A percentile compares a stretch with the other conserved stretches of the same genome.
phyloP scores from a whole-genome alignment of 768 basidiomycete genomes.

The Solioccasus polychromus region DNA sequence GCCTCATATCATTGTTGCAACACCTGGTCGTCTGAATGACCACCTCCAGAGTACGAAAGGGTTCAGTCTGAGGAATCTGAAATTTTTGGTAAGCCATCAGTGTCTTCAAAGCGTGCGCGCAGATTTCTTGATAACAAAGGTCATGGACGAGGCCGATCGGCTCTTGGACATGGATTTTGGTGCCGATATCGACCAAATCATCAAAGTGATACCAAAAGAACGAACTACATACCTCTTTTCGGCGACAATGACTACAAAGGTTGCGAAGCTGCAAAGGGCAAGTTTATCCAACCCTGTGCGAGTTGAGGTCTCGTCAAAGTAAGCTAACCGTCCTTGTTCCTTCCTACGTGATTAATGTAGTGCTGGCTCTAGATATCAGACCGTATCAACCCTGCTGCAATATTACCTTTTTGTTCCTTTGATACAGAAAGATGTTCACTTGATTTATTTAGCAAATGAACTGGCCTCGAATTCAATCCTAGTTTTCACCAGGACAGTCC shows the following conservation, averaged over 20 bases:
- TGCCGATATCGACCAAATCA: conserved; percentile 91
- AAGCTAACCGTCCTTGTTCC: conserved; percentile 26
- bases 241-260: conserved; percentile 98
- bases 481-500: conserved; percentile 93
- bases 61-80: conserved; percentile 79
- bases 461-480: conserved; percentile 92
- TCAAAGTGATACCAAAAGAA: conserved; percentile 92
- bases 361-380: conserved; percentile 79
- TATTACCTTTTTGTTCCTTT: conserved; percentile 94
- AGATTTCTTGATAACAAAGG: conserved; percentile 42
- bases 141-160: conserved; percentile 97
- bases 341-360: not conserved
- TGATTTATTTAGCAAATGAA: conserved; percentile 85
- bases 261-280: conserved; percentile 92
- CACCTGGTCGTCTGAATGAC: conserved; percentile 89
- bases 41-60: conserved; percentile 98
- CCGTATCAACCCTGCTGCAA: conserved; percentile 91
- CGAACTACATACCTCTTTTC: conserved; percentile 96
- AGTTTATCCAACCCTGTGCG: conserved; percentile 91
- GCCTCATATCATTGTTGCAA: conserved; percentile 94
- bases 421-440: conserved; percentile 86
- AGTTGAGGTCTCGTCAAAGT: conserved; percentile 94
- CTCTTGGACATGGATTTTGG: conserved; percentile 96
- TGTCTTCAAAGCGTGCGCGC: not conserved
- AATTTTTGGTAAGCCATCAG: conserved; percentile 73